These are phyloP conservation scores for Falciphora oryzae DNA, from an alignment of 2,329 filamentous ascomycete species.

Conservation along the genomic window DNA sequence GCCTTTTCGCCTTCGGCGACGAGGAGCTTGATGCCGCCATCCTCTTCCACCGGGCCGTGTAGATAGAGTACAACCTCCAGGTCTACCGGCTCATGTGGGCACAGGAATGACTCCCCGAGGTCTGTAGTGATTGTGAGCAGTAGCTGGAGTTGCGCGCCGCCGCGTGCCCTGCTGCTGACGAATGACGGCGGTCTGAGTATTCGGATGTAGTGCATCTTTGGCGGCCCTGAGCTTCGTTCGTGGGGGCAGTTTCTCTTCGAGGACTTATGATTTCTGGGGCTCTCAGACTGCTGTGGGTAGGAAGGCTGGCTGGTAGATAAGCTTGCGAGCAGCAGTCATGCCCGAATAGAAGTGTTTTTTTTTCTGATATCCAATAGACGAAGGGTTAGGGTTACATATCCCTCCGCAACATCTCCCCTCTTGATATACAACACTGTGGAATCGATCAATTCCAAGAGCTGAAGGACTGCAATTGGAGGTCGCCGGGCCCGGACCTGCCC, in stretches of 20 bases:
- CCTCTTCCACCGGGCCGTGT: conserved; percentile 12
- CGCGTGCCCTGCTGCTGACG: conserved; percentile 16
- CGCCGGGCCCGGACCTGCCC: conserved; percentile 12
- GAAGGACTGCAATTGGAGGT: conserved; percentile 14
- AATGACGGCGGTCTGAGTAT: conserved; percentile 41
- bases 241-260: neutral
- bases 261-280: neutral
- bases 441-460: neutral
- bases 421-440: neutral
- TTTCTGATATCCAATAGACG: neutral
- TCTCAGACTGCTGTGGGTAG: neutral
- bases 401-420: neutral
- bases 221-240: too few species aligned
- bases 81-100: conserved; percentile 36
- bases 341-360: neutral
- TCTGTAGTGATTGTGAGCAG: conserved; percentile 53
- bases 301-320: too few species aligned
- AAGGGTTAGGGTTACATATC: neutral
- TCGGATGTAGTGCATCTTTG: conserved; percentile 51
- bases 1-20: conserved; percentile 2
- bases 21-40: conserved; percentile 15
- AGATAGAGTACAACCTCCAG: conserved; percentile 27
- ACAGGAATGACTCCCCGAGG: conserved; percentile 49
- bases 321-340: neutral
- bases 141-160: conserved; percentile 24